Base-by-base conservation (phyloP, 2,329 filamentous ascomycete species). In the Sclerotiophoma versabilis region DNA sequence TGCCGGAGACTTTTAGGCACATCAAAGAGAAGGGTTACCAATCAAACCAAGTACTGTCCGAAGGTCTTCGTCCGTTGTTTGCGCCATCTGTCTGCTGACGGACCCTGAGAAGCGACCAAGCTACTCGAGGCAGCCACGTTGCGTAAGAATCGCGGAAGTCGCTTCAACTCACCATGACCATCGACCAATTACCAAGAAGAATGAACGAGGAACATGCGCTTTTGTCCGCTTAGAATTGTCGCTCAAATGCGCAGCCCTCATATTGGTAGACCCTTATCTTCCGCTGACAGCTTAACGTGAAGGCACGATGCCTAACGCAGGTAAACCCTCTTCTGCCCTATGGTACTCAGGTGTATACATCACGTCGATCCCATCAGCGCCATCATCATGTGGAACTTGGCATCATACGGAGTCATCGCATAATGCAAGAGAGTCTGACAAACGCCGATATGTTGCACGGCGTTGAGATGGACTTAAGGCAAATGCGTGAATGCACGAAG, bases 391-490 rank as follows among this genome's bases (percentile, higher is more conserved):
- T 39, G 26, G 26, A n/a, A 23, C 32, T 44, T 49, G 39, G 51
- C 22, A 27, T n/a, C 15, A 22, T 9, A 15, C 4, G 15, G 19
- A 48, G 32, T 39, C 41, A 30, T 32, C 41, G 9, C 27, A 45
- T 36, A 30, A 45, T 19, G 41, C 33, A 39, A 37, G 10, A 22
- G n/a, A 5, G 17, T 49, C 45, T 46, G 45, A 49, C 45, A 49
- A 49, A 49, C 27, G 22, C 51, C 45, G 34, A 15, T n/a, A 22
- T 25, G 30, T 49, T 30, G 39, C 34, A 41, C 45, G 34, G 39
- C 39, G 45, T 49, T 41, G 45, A 41, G 37, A 29, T 54, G 51
- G 51, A 49, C 15, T 54, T 54, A 49, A 54, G 44, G 14, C 5
- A 15, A 2, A 10, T n/a, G n/a, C n/a, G n/a, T 11, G 25, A 20